Base-by-base conservation (phyloP, 148 eudicot genomes). In the Chenopodium formosanum region DNA sequence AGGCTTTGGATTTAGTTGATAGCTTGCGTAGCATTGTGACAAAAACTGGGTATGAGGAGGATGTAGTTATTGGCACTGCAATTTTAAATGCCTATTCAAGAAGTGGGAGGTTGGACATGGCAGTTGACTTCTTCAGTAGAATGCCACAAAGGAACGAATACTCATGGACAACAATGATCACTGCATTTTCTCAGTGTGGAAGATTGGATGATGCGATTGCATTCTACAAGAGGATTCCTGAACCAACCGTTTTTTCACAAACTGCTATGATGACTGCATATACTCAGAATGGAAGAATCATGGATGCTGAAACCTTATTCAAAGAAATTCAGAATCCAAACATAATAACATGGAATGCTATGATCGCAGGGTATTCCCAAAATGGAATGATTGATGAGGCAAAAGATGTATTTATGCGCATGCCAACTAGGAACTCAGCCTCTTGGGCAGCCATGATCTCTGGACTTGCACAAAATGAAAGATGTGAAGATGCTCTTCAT, bases 371-470 rank as follows among this genome's bases (percentile, higher is more conserved):
- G 31, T 85, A 82, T 84, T 79, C 75, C 11, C 87, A 82, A 62
- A 84, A 88, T 80, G 87, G 90, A 62, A 84, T 86, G 90, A 47
- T 88, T 56, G 84, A 88, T 56, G 83, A 86, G 73, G 90, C 90
- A 60, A 80, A 84, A 47, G 66, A 81, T 48, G 47, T 75, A 44
- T 88, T 88, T 76, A 27, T 27, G 78, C 71, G 12, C 25, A 86
- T 88, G 86, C 79, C 86, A 29, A 37, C 65, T 16, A 77, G 86
- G 80, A 86, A 86, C 75, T 81, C 82, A 13, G 76, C 88, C 19
- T 86, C 88, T 62, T 86, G 90, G 88, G 90, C 87, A 31, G 88
- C 86, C 80, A 80, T 88, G 79, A 80, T 88, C 78, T 84, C 90
- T 2, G 90, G 86, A 50, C 78, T 86, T 70, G 84, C 82, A 64